phyloP scores from a whole-genome alignment of 192 early-diverging fungal species.

The Coemansia sp. region DNA sequence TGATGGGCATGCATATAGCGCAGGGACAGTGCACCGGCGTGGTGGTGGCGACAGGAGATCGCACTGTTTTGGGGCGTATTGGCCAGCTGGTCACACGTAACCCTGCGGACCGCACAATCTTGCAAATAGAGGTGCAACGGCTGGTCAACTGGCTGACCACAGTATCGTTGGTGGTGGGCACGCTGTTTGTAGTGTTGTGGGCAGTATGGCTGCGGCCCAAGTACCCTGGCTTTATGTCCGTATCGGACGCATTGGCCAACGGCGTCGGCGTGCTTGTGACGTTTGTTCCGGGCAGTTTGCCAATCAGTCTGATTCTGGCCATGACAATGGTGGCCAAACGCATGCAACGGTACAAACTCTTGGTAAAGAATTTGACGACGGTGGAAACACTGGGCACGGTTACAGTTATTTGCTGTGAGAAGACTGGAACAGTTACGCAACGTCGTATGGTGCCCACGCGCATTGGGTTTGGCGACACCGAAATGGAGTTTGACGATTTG shows the following conservation, averaged over 20 bases:
- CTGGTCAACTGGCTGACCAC: constrained; percentile 71
- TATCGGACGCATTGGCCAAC: constrained; percentile 51
- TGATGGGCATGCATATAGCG: constrained; percentile 68
- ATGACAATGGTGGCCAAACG: constrained; percentile 73
- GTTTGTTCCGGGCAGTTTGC: constrained; percentile 80
- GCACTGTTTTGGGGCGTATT: constrained; percentile 74
- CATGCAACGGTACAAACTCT: constrained; percentile 67
- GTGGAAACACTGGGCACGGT: constrained; percentile 87
- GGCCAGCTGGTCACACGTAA: constrained; percentile 55
- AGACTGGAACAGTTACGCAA: constrained; percentile 89
- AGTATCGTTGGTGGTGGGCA: constrained; percentile 52
- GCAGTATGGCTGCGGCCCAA: constrained; percentile 57
- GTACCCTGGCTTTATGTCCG: constrained; percentile 58
- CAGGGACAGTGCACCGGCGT: constrained; percentile 71
- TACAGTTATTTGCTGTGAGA: constrained; percentile 74
- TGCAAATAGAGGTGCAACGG: constrained; percentile 64
- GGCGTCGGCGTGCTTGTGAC: constrained; percentile 69
- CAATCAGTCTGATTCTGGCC: constrained; percentile 72
- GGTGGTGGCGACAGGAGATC: constrained; percentile 74
- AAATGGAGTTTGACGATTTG: not conserved
- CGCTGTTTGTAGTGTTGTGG: constrained; percentile 55
- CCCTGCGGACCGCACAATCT: constrained; percentile 58
- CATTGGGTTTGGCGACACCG: constrained; percentile 15
- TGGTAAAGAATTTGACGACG: constrained; percentile 79
- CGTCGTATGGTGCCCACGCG: constrained; percentile 65